Evolutionary conservation across 768 basidiomycete species (phyloP).

Genomic region (Lactifluus volemus): DNA sequence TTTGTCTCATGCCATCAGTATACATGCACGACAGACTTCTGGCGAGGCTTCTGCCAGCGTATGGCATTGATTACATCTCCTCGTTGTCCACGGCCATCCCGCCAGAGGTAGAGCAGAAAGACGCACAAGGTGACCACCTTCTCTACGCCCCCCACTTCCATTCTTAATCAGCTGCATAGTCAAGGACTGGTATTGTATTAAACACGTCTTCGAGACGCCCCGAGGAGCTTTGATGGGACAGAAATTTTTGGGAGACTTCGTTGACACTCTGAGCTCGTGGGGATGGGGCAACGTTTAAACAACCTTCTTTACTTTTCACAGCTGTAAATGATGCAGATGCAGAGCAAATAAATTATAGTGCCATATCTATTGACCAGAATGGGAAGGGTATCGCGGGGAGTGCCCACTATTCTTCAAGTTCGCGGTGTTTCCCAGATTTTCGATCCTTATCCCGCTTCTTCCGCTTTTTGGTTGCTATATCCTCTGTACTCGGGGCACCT

Average conservation of each 20-base stretch:
- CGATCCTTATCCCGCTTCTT: background rate
- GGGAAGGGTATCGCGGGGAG: background rate
- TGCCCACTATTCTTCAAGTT: background rate
- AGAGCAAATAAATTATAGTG: conserved; percentile 8
- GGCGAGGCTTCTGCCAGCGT: conserved; percentile 1
- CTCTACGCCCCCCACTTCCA: background rate
- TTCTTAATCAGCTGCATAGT: background rate
- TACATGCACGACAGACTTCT: conserved; percentile 18
- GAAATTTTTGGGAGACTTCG: background rate
- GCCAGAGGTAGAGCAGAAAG: background rate
- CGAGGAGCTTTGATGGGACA: conserved; percentile 6
- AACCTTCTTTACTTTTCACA: background rate
- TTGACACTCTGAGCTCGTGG: background rate
- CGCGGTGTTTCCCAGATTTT: background rate
- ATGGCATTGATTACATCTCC: conserved; percentile 7
- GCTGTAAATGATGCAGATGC: background rate
- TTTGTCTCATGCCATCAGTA: background rate
- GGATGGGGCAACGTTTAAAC: background rate
- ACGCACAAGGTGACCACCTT: background rate
- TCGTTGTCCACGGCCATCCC: background rate
- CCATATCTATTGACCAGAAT: background rate
- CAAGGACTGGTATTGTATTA: conserved; percentile 7
- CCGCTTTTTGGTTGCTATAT: background rate
- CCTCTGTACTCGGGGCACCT: background rate
- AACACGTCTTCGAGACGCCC: conserved; percentile 5